phyloP scores from a whole-genome alignment of 2,329 filamentous ascomycete species.

The Hypoxylon sp. region DNA sequence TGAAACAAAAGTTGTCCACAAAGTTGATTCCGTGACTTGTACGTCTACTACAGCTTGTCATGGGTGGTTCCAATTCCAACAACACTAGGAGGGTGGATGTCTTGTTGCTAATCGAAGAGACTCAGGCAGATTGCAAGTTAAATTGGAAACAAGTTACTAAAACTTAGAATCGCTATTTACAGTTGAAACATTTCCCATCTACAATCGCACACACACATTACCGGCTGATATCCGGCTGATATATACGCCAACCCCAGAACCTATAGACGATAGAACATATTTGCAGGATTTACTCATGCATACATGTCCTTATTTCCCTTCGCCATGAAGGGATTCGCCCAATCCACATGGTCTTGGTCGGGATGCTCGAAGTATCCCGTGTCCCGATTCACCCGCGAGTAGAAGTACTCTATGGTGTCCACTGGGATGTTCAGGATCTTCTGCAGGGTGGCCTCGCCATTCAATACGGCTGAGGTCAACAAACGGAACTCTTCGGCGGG shows the following conservation, averaged over 20 bases:
- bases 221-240: too few species aligned
- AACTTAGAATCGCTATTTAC: too few species aligned
- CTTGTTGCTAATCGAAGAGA: too few species aligned
- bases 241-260: too few species aligned
- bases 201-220: too few species aligned
- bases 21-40: conserved; percentile 7
- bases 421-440: background rate
- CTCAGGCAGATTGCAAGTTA: too few species aligned
- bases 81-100: too few species aligned
- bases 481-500: conserved; percentile 40
- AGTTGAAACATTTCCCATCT: too few species aligned
- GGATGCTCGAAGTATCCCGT: conserved; percentile 46
- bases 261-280: background rate
- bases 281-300: background rate
- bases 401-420: conserved; percentile 10
- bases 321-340: conserved; percentile 36
- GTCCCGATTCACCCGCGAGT: background rate
- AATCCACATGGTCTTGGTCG: conserved; percentile 50
- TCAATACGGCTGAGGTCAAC: too few species aligned
- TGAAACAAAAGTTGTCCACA: conserved; percentile 14
- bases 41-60: background rate
- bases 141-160: too few species aligned
- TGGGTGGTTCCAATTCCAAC: too few species aligned
- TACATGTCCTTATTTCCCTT: conserved; percentile 27
- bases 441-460: too few species aligned